These are phyloP conservation scores for Acmispon strigosus DNA, from an alignment of 306 rosid genomes.

Conservation along the genomic window DNA sequence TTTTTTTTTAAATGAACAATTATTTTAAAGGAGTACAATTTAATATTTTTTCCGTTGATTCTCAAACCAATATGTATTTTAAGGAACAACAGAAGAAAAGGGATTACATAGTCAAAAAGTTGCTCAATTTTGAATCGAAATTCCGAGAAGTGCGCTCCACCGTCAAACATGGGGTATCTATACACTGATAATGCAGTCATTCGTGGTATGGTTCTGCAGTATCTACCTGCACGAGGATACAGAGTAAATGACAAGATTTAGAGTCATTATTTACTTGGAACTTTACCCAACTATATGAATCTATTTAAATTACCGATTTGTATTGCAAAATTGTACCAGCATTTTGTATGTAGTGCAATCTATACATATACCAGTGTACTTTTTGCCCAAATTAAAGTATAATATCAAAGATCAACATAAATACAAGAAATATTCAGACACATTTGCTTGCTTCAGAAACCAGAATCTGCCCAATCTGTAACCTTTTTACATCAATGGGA, in stretches of 20 bases:
- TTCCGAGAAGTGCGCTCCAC: no score
- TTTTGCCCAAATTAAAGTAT: background rate
- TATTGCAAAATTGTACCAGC: background rate
- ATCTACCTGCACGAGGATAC: slow-evolving; percentile 25
- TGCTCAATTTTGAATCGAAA: no score
- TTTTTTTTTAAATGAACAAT: no score
- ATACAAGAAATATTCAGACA: background rate
- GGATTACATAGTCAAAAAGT: no score
- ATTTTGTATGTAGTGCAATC: background rate
- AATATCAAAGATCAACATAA: background rate
- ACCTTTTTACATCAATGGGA: background rate
- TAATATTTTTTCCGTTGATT: no score
- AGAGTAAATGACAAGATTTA: background rate
- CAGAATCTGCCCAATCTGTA: background rate
- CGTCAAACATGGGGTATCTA: no score
- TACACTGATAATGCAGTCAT: no score
- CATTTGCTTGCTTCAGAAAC: background rate
- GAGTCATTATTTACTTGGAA: background rate
- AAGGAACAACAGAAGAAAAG: no score
- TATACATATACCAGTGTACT: background rate
- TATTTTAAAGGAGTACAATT: no score
- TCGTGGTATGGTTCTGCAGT: no score
- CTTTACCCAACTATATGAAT: background rate
- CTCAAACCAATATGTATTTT: no score
- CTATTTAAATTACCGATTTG: background rate